phyloP scores from a whole-genome alignment of 2,329 filamentous ascomycete species.

The Coniochaeta sp. region DNA sequence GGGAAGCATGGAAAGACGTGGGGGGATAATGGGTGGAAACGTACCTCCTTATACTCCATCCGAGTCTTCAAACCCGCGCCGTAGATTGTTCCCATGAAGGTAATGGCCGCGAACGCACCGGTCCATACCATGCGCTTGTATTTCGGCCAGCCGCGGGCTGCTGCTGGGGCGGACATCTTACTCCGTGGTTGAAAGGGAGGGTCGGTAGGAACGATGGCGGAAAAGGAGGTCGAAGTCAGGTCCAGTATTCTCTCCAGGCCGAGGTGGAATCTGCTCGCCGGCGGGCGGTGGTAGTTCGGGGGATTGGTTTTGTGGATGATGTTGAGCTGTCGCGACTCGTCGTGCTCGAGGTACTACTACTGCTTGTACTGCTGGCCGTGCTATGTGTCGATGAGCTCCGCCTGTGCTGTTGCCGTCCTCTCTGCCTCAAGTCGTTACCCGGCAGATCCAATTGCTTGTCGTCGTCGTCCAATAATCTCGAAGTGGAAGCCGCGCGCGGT shows the following conservation, averaged over 20 bases:
- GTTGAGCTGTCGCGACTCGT: no score
- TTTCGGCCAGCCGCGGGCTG: slow-evolving; percentile 7
- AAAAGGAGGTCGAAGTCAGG: no score
- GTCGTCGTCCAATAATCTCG: no score
- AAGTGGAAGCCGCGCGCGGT: no score
- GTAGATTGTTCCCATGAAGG: slow-evolving; percentile 21
- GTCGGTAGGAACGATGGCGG: no score
- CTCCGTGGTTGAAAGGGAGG: no score
- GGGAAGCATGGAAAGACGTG: no score
- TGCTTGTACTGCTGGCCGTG: not conserved
- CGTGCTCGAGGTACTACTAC: not conserved
- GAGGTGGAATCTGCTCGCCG: not conserved
- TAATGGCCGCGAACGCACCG: slow-evolving; percentile 20
- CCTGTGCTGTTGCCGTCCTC: slow-evolving; percentile 1
- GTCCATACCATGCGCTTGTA: slow-evolving; percentile 17
- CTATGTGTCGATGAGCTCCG: slow-evolving; percentile 3
- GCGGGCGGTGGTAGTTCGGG: not conserved
- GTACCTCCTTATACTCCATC: slow-evolving; percentile 17
- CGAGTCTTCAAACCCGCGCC: slow-evolving; percentile 25
- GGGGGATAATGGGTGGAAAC: no score
- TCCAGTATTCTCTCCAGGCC: not conserved
- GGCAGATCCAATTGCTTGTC: not conserved
- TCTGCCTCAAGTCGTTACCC: not conserved
- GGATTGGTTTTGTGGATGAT: not conserved
- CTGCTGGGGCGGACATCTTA: not conserved